phyloP scores from a whole-genome alignment of 805 yeast genomes.

The Hanseniaspora taiwanica region DNA sequence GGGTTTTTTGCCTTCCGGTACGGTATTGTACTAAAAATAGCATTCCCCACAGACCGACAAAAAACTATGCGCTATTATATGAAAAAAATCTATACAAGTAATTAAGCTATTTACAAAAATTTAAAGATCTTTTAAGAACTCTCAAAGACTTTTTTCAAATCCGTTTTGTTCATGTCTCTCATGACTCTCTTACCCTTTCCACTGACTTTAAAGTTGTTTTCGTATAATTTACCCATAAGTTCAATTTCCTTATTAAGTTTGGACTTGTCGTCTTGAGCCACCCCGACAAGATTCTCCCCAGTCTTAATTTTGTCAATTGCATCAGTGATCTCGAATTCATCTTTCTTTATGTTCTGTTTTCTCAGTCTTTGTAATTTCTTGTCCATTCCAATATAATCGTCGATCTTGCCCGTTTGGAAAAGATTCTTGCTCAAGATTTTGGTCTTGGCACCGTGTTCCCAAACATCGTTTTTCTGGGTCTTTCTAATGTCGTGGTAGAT shows the following conservation, averaged over 20 bases:
- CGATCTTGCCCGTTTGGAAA: slow-evolving; percentile 1
- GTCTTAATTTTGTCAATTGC: slow-evolving; percentile 1
- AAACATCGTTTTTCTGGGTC: slow-evolving; percentile 68
- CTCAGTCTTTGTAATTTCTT: neutral
- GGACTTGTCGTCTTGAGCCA: neutral
- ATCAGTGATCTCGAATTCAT: slow-evolving; percentile 1
- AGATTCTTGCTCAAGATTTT: slow-evolving; percentile 21
- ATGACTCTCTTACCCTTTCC: neutral
- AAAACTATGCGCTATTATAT: too few species aligned
- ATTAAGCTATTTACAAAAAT: too few species aligned
- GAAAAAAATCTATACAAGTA: too few species aligned
- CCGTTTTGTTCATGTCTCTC: neutral
- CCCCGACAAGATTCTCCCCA: neutral
- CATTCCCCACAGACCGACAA: too few species aligned
- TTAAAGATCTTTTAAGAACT: too few species aligned
- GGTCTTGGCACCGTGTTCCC: slow-evolving; percentile 64
- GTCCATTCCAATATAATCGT: neutral
- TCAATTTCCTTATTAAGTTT: neutral
- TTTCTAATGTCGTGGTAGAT: slow-evolving; percentile 86
- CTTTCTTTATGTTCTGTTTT: neutral
- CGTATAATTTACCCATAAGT: neutral
- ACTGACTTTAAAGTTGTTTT: neutral
- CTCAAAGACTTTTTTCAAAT: neutral
- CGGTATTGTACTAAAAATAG: too few species aligned
- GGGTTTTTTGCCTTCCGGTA: too few species aligned